phyloP scores from a whole-genome alignment of 1,284 basidiomycete genomes.

The Coniferiporia weirii region DNA sequence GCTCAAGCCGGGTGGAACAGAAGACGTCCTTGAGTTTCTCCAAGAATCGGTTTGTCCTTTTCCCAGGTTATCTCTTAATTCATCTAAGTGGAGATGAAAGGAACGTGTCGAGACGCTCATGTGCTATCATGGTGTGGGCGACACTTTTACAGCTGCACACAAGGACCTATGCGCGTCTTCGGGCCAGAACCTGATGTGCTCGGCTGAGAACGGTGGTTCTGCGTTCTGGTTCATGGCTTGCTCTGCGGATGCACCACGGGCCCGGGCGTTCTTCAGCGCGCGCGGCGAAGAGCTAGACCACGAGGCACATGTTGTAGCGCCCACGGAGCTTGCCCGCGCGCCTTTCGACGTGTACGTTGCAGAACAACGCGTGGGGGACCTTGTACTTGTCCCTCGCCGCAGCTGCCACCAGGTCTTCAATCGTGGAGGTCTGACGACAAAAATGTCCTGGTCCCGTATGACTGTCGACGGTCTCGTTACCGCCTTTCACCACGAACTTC shows the following conservation, averaged over 20 bases:
- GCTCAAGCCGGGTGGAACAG: constrained; percentile 42
- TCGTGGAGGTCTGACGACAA: constrained; percentile 67
- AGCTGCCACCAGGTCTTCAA: constrained; percentile 79
- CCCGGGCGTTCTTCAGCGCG: constrained; percentile 52
- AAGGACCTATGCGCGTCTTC: constrained; percentile 77
- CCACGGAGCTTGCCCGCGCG: constrained; percentile 59
- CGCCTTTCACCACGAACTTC: constrained; percentile 65
- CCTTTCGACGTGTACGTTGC: constrained; percentile 62
- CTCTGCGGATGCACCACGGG: constrained; percentile 44
- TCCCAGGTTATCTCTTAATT: neutral
- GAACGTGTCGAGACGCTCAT: constrained; percentile 64
- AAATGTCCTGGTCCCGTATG: constrained; percentile 80
- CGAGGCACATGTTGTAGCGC: constrained; percentile 55
- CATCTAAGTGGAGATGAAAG: constrained; percentile 29
- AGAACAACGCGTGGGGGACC: constrained; percentile 66
- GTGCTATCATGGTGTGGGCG: constrained; percentile 73
- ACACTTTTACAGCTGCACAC: constrained; percentile 73
- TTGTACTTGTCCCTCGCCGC: constrained; percentile 72
- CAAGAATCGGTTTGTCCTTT: constrained; percentile 36
- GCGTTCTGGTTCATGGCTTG: constrained; percentile 82
- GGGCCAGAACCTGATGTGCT: constrained; percentile 78
- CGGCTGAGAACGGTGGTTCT: constrained; percentile 60
- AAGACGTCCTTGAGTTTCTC: constrained; percentile 54
- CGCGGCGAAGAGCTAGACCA: constrained; percentile 63
- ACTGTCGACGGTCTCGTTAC: constrained; percentile 49